Evolutionary conservation across 495 filamentous ascomycete genomes (phyloP), one percentile per base, ranked within the genome.

Genomic region (Neurospora sp.): DNA sequence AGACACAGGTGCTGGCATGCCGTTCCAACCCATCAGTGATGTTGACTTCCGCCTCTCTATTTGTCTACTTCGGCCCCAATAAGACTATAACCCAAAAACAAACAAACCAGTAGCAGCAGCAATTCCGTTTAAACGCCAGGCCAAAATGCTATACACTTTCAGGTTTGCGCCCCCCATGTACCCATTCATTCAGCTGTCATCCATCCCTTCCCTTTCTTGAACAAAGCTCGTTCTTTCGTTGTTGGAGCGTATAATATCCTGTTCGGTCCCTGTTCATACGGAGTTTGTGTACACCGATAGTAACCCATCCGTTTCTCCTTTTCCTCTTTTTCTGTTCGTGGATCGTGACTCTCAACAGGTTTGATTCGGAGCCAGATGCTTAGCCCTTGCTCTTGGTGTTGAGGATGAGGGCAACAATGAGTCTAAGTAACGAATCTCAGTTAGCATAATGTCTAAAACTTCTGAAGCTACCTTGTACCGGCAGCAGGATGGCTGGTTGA

Each of bases 351-450:
- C 27, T 2, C 27, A 16, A 9, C 27, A 4, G 5, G 12, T 31
- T 35, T 16, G 12, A 35, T 62, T 62, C 48, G 27, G 27, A 62
- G 27, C 6, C 6, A 14, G 12, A 62, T 54, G 62, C 59, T 84
- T 78, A 86, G 72, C 84, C 84, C 82, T 82, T 86, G 84, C 83
- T 86, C 85, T 86, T 86, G 74, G 84, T 86, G 80, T 86, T 86
- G 73, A 86, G 83, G 74, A 86, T 84, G 72, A 86, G 84, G 20
- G 83, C 85, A 39, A 86, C 84, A 40, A 86, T 86, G 66, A 86
- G 84, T 5, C 80, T 82, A 69, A 16, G n/a, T 31, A 16, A 31
- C 7, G 5, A 62, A 62, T 11, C 0, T 3, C 3, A 9, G 73
- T 78, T 18, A 80, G 74, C 42, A 9, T 35, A 27, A 27, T 27